Conservation (phyloP, 208 protist species). For the Acanthamoeba sp. region DNA sequence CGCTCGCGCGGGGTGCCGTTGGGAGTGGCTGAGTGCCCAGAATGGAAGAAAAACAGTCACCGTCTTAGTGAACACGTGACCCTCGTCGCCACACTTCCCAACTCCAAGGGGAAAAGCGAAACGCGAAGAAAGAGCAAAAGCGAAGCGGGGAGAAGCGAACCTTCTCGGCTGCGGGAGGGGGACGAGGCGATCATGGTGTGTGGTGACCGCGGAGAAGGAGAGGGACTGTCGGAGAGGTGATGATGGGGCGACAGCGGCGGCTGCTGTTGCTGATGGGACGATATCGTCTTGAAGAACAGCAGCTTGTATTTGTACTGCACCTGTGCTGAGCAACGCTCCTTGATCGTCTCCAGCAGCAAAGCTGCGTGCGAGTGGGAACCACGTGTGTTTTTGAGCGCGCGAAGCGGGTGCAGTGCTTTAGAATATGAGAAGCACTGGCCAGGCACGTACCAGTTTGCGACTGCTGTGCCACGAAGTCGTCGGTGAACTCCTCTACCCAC, state of each 20-base stretch:
- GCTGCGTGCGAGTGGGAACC: too few relatives aligned
- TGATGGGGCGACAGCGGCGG: background rate
- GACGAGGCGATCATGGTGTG: background rate
- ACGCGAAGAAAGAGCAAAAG: background rate
- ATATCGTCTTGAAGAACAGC: conserved; percentile 57
- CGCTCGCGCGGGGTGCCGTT: background rate
- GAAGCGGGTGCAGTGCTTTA: background rate
- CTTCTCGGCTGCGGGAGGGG: conserved; percentile 37
- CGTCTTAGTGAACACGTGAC: too few relatives aligned
- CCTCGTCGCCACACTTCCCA: too few relatives aligned
- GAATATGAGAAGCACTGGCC: too few relatives aligned
- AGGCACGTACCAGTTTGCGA: conserved; percentile 2
- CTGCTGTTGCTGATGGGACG: background rate
- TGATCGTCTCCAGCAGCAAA: conserved; percentile 1
- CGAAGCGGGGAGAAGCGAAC: background rate
- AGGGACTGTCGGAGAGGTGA: background rate
- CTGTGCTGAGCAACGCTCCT: background rate
- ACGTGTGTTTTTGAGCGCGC: too few relatives aligned
- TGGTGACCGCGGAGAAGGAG: background rate
- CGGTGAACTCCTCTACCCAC: conserved; percentile 33
- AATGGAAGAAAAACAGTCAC: too few relatives aligned
- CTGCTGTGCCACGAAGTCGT: conserved; percentile 38
- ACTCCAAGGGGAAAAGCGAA: background rate
- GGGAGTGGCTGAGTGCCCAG: background rate
- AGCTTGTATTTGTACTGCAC: conserved; percentile 55